These are phyloP conservation scores for Diaporthe citrichinensis DNA, from an alignment of 2,329 filamentous ascomycete species.

Conservation along the genomic window DNA sequence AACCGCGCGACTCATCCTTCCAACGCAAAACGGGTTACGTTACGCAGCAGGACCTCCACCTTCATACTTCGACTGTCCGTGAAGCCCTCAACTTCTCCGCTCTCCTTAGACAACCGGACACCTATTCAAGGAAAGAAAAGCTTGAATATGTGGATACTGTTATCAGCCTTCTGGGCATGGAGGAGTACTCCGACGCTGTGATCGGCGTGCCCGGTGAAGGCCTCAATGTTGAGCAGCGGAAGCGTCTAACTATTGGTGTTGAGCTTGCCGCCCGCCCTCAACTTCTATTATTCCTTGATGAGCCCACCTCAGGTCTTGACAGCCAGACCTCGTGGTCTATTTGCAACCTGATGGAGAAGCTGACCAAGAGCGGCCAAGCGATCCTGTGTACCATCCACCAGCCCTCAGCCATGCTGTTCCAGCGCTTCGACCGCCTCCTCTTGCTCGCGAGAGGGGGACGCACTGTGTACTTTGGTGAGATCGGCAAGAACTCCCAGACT, in stretches of 20 bases:
- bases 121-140: conserved; percentile 71
- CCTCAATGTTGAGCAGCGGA: conserved; percentile 54
- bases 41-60: conserved; percentile 77
- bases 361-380: conserved; percentile 87
- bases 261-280: conserved; percentile 93
- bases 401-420: conserved; percentile 91
- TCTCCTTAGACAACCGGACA: conserved; percentile 72
- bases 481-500: conserved; percentile 77
- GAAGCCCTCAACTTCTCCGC: conserved; percentile 77
- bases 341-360: conserved; percentile 84
- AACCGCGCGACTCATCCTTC: conserved; percentile 73
- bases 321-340: conserved; percentile 94
- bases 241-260: conserved; percentile 75
- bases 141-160: conserved; percentile 77
- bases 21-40: conserved; percentile 79
- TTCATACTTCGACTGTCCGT: conserved; percentile 74
- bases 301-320: conserved; percentile 91
- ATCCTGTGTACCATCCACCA: conserved; percentile 97
- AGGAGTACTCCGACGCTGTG: conserved; percentile 75
- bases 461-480: conserved; percentile 84
- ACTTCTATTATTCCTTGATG: conserved; percentile 88
- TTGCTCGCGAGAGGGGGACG: conserved; percentile 80
- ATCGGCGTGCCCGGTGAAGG: conserved; percentile 78
- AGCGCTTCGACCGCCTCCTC: conserved; percentile 84
- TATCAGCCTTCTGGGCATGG: conserved; percentile 77